These are phyloP conservation scores for Paraphysoderma sedebokerense DNA, from an alignment of 371 early-diverging fungal genomes.

Conservation along the genomic window DNA sequence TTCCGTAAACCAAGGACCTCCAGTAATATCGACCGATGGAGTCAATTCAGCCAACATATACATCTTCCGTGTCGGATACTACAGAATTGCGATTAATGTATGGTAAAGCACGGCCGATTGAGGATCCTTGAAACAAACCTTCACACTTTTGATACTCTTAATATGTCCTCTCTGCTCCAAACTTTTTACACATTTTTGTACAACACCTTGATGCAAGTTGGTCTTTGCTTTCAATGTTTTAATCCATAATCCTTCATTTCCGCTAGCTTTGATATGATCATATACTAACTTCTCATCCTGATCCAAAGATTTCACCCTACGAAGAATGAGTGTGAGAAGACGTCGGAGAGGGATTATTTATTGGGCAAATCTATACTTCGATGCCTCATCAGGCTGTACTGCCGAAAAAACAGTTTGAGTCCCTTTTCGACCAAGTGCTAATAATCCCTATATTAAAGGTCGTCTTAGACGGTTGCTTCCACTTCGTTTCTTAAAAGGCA, in stretches of 20 bases:
- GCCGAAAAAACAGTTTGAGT: too few relatives aligned
- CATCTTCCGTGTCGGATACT: constrained; percentile 73
- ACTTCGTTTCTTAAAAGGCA: too few relatives aligned
- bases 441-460: too few relatives aligned
- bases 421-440: too few relatives aligned
- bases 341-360: too few relatives aligned
- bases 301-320: too few relatives aligned
- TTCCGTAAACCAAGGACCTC: constrained; percentile 95
- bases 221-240: constrained; percentile 73
- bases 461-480: too few relatives aligned
- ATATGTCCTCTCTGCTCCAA: constrained; percentile 74
- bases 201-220: constrained; percentile 62
- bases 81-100: background rate
- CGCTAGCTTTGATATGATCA: constrained; percentile 59
- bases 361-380: too few relatives aligned
- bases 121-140: constrained; percentile 25
- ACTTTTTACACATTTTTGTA: constrained; percentile 60
- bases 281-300: constrained; percentile 37
- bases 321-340: too few relatives aligned
- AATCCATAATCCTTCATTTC: constrained; percentile 80
- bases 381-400: too few relatives aligned
- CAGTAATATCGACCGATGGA: constrained; percentile 88
- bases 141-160: constrained; percentile 86
- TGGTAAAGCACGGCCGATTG: too few relatives aligned
- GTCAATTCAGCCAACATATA: constrained; percentile 83